These are phyloP conservation scores for Rhizopus stolonifer DNA, from an alignment of 371 early-diverging fungal species.

Conservation along the genomic window DNA sequence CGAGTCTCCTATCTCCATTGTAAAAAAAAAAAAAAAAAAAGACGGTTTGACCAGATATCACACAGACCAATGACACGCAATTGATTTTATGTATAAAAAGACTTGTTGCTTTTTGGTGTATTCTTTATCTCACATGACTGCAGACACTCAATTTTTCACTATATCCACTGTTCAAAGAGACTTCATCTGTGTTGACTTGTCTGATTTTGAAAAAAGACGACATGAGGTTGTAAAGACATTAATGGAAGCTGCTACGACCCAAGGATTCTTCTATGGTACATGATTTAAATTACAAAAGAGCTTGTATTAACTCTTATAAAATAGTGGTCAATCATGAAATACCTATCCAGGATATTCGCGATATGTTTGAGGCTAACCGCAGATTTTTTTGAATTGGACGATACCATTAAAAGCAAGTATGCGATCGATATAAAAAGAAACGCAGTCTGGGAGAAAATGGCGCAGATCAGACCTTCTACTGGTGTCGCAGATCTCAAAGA, in stretches of 20 bases:
- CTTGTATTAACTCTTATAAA: slow-evolving; percentile 1
- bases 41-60: too few species aligned
- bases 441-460: slow-evolving; percentile 37
- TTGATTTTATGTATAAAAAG: too few species aligned
- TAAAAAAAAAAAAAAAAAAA: too few species aligned
- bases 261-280: slow-evolving; percentile 32
- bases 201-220: slow-evolving; percentile 24
- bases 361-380: slow-evolving; percentile 31
- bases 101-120: too few species aligned
- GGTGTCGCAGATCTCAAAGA: slow-evolving; percentile 40
- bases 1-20: too few species aligned
- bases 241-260: slow-evolving; percentile 21
- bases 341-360: slow-evolving; percentile 24
- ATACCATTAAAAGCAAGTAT: slow-evolving; percentile 26
- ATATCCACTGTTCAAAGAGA: slow-evolving; percentile 14
- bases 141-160: slow-evolving; percentile 8
- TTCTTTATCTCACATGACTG: too few species aligned
- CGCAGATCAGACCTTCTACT: slow-evolving; percentile 36
- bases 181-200: slow-evolving; percentile 21
- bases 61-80: too few species aligned
- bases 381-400: slow-evolving; percentile 32
- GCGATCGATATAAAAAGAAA: slow-evolving; percentile 34
- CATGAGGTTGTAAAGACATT: slow-evolving; percentile 18
- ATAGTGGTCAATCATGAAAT: slow-evolving; percentile 37
- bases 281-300: slow-evolving; percentile 13